Conservation (phyloP, 2,329 filamentous ascomycete genomes). For the Sporothrix pseudoabietina region DNA sequence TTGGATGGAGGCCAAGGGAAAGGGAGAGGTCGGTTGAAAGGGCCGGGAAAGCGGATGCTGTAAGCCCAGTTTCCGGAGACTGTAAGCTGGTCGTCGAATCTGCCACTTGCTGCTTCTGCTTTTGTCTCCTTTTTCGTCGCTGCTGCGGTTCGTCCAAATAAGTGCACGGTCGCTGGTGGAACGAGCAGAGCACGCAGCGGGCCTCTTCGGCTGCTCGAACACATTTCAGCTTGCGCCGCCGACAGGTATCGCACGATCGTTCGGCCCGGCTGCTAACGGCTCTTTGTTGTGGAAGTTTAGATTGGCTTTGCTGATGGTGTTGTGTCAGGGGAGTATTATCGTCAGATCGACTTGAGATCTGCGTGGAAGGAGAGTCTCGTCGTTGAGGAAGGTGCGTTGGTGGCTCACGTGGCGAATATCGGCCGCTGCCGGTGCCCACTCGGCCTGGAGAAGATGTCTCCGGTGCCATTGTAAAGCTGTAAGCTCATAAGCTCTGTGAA, state of each 20-base stretch:
- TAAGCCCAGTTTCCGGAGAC: slow-evolving; percentile 47
- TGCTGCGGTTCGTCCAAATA: slow-evolving; percentile 62
- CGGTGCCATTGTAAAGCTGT: background rate
- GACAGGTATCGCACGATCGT: slow-evolving; percentile 65
- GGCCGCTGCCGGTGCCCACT: background rate
- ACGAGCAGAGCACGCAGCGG: slow-evolving; percentile 58
- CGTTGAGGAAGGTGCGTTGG: slow-evolving; percentile 5
- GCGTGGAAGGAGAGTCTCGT: background rate
- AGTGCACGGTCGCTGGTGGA: slow-evolving; percentile 68
- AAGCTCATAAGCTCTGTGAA: background rate
- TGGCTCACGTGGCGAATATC: background rate
- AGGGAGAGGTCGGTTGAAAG: slow-evolving; percentile 42
- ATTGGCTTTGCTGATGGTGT: background rate
- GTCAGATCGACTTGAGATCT: background rate
- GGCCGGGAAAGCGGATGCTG: background rate
- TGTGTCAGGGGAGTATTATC: background rate
- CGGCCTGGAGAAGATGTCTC: background rate
- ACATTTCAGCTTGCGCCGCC: slow-evolving; percentile 59
- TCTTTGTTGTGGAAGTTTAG: background rate
- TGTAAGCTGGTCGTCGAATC: slow-evolving; percentile 7
- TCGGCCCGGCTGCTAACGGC: slow-evolving; percentile 25
- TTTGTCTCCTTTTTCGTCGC: slow-evolving; percentile 42
- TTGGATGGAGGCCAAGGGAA: slow-evolving; percentile 58
- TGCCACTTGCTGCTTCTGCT: slow-evolving; percentile 42
- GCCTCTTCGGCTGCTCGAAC: slow-evolving; percentile 36